Percentiles rank a stretch among this genome's conserved stretches.
These are phyloP conservation scores for Akebia trifoliata DNA, from an alignment of 164 flowering plant genomes.

Conservation along the genomic window DNA sequence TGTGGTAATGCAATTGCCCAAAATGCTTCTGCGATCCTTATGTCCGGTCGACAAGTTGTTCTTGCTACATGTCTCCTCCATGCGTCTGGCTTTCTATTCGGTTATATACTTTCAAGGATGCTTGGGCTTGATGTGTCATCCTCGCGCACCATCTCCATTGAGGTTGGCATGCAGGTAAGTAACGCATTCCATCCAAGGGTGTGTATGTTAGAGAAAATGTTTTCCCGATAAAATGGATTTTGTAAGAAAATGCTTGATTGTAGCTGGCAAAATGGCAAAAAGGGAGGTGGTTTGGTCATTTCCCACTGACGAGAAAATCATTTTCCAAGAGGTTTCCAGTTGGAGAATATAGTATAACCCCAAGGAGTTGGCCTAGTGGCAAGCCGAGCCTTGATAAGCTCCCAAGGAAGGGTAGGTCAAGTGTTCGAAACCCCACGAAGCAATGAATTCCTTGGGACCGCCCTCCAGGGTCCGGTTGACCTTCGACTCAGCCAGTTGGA, in stretches of 20 bases:
- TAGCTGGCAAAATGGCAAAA: too few species aligned
- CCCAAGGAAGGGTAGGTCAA: too few species aligned
- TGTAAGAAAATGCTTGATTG: background rate
- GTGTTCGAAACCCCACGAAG: too few species aligned
- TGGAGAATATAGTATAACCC: too few species aligned
- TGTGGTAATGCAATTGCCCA: slow-evolving; percentile 87
- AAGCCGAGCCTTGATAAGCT: too few species aligned
- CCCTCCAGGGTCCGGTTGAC: too few species aligned
- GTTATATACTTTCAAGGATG: slow-evolving; percentile 60
- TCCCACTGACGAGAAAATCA: too few species aligned
- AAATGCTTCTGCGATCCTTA: slow-evolving; percentile 67
- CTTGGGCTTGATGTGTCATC: slow-evolving; percentile 67
- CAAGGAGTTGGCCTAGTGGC: too few species aligned
- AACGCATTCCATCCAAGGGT: background rate
- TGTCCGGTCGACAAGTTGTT: slow-evolving; percentile 72
- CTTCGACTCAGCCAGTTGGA: too few species aligned
- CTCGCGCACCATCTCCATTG: slow-evolving; percentile 77
- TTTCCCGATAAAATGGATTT: background rate
- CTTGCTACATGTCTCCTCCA: slow-evolving; percentile 63
- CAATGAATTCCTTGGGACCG: too few species aligned
- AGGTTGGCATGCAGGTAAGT: slow-evolving; percentile 94
- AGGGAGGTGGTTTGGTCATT: too few species aligned
- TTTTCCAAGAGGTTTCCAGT: too few species aligned
- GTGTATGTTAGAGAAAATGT: background rate
- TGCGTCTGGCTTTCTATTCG: slow-evolving; percentile 80